Evolutionary conservation across 78 protist species (phyloP).

Genomic region (Goniomonas avonlea): DNA sequence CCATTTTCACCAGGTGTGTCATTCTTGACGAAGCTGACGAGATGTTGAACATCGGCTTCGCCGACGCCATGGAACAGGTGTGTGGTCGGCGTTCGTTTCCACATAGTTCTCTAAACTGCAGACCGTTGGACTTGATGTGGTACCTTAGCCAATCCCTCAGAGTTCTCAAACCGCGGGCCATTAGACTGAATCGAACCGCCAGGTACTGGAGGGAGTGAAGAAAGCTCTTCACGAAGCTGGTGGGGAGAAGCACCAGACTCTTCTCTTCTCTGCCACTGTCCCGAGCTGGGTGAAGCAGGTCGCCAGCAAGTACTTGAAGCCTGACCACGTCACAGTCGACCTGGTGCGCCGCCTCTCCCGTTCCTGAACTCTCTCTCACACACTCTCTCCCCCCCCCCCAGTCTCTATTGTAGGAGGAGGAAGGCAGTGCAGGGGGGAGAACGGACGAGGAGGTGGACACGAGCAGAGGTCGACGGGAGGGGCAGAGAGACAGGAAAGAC

Average conservation of each 20-base stretch:
- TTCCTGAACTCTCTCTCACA: too few species aligned
- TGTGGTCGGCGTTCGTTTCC: neutral
- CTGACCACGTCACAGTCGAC: too few species aligned
- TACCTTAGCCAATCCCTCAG: too few species aligned
- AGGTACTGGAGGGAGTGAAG: neutral
- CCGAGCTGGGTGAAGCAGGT: slow-evolving; percentile 35
- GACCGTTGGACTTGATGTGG: neutral
- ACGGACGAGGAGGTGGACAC: too few species aligned
- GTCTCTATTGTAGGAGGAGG: too few species aligned
- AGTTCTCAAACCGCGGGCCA: neutral
- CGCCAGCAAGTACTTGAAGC: neutral
- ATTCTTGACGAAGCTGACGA: slow-evolving; percentile 56
- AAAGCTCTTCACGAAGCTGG: neutral
- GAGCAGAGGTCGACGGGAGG: too few species aligned
- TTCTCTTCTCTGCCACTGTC: slow-evolving; percentile 65
- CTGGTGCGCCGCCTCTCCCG: too few species aligned
- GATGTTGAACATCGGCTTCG: slow-evolving; percentile 43
- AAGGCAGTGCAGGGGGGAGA: too few species aligned
- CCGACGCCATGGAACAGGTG: neutral
- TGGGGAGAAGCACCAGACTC: slow-evolving; percentile 35
- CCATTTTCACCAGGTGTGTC: neutral
- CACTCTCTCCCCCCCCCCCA: too few species aligned
- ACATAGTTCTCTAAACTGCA: neutral
- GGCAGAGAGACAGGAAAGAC: too few species aligned
- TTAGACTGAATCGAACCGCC: neutral